Base-by-base conservation (phyloP, 352 stramenopile genomes). In the Pythium graminicola region DNA sequence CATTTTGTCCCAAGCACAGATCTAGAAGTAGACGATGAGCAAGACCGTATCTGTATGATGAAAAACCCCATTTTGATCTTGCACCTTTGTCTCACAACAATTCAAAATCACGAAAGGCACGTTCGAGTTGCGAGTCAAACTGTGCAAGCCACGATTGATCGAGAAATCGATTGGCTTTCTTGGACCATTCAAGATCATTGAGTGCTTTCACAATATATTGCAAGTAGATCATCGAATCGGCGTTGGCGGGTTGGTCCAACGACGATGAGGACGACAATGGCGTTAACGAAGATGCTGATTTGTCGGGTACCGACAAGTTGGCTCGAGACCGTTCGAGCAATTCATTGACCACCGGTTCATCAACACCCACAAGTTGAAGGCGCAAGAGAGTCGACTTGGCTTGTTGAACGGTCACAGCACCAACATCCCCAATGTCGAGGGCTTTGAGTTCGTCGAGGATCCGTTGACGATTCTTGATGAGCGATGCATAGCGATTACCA, bases 101-200 rank as follows among this genome's bases (percentile, higher is more conserved):
- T 35, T 89, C 76, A 42, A 83, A 89, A 33, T 89, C 81, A 11
- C 78, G 77, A 27, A 72, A 65, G 1, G 78, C 76, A 19, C 74
- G 70, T 39, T 93, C 81, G 42, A 93, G 62, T 39, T 93, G 83
- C 40, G 74, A 76, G 53, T 93, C 80, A 42, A 91, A 93, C 49
- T 91, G 83, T 13, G 64, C 57, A 23, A 93, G 63, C 83, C 78
- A 93, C 32, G 73, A 83, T 33, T 74, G 75, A 36, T 90, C 76
- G 4, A 93, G 64, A 36, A 92, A 93, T 10, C 75, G 75, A 40
- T 93, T 93, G 2, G 78, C 54, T 38, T 81, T 83, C 54, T 78
- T 86, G 36, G 59, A 58, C 72, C 67, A 86, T 32, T 85, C 70
- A 14, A 86, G 64, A 23, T 90, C 73, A 32, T 83, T 69, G 16